Evolutionary conservation across 1,284 basidiomycete genomes (phyloP), one percentile per base, ranked within the genome.

Genomic region (Heterobasidion irregulare): DNA sequence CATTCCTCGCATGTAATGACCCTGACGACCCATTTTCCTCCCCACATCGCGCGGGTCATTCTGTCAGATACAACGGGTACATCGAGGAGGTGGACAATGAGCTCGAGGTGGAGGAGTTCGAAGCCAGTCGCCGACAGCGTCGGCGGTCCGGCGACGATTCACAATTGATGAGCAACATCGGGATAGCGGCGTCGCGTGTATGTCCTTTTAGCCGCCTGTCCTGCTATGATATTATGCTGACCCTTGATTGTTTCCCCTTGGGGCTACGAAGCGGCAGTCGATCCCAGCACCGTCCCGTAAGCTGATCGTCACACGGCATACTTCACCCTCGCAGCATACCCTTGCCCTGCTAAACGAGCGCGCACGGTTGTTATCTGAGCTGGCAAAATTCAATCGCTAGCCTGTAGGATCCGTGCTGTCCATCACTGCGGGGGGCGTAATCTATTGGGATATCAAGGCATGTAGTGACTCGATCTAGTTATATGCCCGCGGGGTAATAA

Each of bases 51-150:
- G 2, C 59, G 57, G 38, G 59, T 1, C 43, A 52, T 19, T 3
- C 74, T 4, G 71, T 83, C 15, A 77, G 81, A 16, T 73, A 77
- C 56, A 63, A 69, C 1, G 84, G 82, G 0, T 79, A 72, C 66
- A 83, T 86, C 47, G 68, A 74, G 32, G 66, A 68, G 6, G 78
- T 79, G 8, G 78, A 84, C 58, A 70, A 77, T 56, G 72, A 75
- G 3, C 63, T 66, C 8, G 80, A 84, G 59, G 59, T 83, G 9
- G 65, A 71, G 16, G 72, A 70, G 0, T 83, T 80, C 59, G 75
- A 79, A 53, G 61, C 68, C 2, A 58, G 61, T 47, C 54, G 52
- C 12, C n/a, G 36, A 6, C 38, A 18, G 19, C 19, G 44, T 50
- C 16, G 32, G 50, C 41, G 16, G 53, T n/a, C 15, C 34, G 35